Evolutionary conservation across 1,139 yeast species (phyloP).

Genomic region (Protomyces gravidus): DNA sequence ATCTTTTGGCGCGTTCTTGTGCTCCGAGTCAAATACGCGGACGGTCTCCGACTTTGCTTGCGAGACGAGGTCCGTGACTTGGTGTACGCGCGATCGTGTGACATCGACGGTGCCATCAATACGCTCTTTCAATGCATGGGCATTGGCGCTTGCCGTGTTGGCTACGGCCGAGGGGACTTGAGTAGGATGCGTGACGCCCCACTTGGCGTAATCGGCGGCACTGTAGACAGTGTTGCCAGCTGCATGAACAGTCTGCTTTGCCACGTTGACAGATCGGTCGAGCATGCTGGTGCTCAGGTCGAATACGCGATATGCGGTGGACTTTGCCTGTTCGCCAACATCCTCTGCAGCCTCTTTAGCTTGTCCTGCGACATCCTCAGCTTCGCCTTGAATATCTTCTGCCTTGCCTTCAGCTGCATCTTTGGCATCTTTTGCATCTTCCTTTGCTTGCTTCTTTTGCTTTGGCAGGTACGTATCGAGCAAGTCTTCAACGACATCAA

Average conservation of each 20-base stretch:
- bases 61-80: conserved; percentile 6
- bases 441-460: conserved; percentile 6
- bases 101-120: conserved; percentile 9
- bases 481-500: conserved; percentile 19
- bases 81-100: conserved; percentile 13
- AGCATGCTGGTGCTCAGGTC: conserved; percentile 6
- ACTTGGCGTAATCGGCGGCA: conserved; percentile 15
- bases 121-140: conserved; percentile 5
- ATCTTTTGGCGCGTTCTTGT: conserved; percentile 16
- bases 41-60: conserved; percentile 13
- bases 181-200: conserved; percentile 10
- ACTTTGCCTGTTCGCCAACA: background rate
- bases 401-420: conserved; percentile 4
- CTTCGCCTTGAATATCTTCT: background rate
- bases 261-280: conserved; percentile 15
- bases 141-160: background rate
- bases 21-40: conserved; percentile 2
- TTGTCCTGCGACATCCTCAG: background rate
- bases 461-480: conserved; percentile 25
- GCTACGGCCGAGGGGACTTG: conserved; percentile 21
- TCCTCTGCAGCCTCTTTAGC: conserved; percentile 4
- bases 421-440: conserved; percentile 7
- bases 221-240: background rate
- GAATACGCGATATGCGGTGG: conserved; percentile 9
- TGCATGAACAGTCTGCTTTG: conserved; percentile 1